These are phyloP conservation scores for Quercus lobata DNA, from an alignment of 331 rosid species.

Conservation along the genomic window DNA sequence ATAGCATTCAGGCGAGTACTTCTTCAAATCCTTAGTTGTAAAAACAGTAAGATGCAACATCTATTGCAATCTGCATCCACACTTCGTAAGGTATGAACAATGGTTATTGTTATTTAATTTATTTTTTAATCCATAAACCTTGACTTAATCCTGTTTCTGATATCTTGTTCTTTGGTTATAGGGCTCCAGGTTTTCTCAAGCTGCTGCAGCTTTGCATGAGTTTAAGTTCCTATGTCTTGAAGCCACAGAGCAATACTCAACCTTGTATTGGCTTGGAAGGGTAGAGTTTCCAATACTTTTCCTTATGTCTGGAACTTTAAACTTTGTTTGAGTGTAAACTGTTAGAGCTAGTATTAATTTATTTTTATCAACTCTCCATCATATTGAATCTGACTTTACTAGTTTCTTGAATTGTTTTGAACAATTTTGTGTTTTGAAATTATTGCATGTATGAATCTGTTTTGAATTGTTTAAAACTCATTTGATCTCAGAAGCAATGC, in stretches of 20 bases:
- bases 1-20: constrained; percentile 84
- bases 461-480: no score
- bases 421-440: no score
- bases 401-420: no score
- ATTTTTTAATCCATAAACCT: constrained; percentile 9
- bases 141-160: constrained; percentile 16
- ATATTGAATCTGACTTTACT: not conserved
- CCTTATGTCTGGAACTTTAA: not conserved
- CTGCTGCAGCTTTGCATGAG: constrained; percentile 88
- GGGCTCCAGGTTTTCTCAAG: constrained; percentile 92
- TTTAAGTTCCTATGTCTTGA: constrained; percentile 68
- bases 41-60: constrained; percentile 59
- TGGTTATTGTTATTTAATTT: not conserved
- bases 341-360: not conserved
- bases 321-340: not conserved
- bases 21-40: constrained; percentile 71
- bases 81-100: constrained; percentile 70
- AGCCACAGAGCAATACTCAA: constrained; percentile 47
- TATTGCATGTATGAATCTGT: no score
- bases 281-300: constrained; percentile 29
- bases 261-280: constrained; percentile 89
- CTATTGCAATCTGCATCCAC: constrained; percentile 83
- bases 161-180: constrained; percentile 30
- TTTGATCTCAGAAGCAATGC: no score
- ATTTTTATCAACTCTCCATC: not conserved